Evolutionary conservation across 768 basidiomycete species (phyloP), one percentile per base, ranked within the genome.

Genomic region (Boletus sp.): DNA sequence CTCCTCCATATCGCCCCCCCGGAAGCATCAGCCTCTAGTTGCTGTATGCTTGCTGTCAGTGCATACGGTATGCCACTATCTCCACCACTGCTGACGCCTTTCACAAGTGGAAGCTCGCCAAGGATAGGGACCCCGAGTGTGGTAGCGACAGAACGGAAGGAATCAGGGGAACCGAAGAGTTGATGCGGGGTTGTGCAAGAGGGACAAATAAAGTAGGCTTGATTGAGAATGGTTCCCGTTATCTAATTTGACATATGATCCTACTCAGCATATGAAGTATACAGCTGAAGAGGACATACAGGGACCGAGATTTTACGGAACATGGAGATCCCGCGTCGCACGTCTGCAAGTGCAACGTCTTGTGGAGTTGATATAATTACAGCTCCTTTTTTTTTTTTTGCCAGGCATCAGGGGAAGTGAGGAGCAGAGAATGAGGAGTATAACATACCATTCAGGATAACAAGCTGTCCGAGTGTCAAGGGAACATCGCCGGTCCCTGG

Each of bases 401-500:
- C n/a, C 15, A 3, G 33, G 33, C 1, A 30, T 39, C 11, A 47
- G 25, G 11, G 17, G 27, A 44, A 35, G 15, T 0, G 9, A 23
- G 8, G 5, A 30, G 17, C 15, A 9, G 21, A 1, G 5, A 4
- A 19, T 25, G 32, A 39, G 8, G n/a, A 33, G 25, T 17, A 6
- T n/a, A 15, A 67, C 84, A 40, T 46, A 91, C 93, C 93, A 59
- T 96, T 83, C 1, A 94, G 88, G 14, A 78, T 17, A 25, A 94
- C 90, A 21, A 95, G 79, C 64, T 97, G 94, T 1, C 90, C 93
- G 0, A 99, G 75, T 7, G 91, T 94, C 44, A 99, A 78, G 8
- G 92, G 91, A 0, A 99, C 93, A 67, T 99, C 96, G 0, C 96
- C 96, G 0, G 96, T 99, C 0, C 96, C 96, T 0, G 96, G 96